These are phyloP conservation scores for Vickermania ingenoplastis DNA, from an alignment of 208 protist species.

Conservation along the genomic window DNA sequence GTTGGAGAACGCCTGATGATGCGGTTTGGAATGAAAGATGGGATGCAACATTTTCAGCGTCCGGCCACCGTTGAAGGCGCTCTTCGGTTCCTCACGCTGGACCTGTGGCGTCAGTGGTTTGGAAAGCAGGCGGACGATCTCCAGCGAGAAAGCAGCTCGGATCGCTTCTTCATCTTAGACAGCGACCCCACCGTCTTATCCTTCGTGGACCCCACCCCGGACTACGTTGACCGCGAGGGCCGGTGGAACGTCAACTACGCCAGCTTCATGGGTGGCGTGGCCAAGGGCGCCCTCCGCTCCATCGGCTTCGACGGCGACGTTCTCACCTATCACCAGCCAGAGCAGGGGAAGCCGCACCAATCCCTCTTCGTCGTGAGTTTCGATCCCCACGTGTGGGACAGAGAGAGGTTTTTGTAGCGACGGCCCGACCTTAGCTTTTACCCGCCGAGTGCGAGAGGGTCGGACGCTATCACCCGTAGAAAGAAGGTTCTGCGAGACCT, in stretches of 20 bases:
- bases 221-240: constrained; percentile 67
- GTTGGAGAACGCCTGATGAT: constrained; percentile 59
- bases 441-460: no score
- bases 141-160: constrained; percentile 70
- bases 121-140: constrained; percentile 60
- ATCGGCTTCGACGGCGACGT: constrained; percentile 76
- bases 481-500: no score
- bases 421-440: no score
- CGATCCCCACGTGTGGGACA: constrained; percentile 67
- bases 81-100: constrained; percentile 58
- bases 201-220: constrained; percentile 55
- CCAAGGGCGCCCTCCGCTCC: constrained; percentile 63
- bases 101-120: constrained; percentile 77
- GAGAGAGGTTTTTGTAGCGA: constrained; percentile 35
- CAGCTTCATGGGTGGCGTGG: constrained; percentile 72
- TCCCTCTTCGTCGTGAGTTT: constrained; percentile 80
- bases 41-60: constrained; percentile 32
- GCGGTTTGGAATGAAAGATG: constrained; percentile 51
- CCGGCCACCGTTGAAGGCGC: constrained; percentile 55
- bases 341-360: constrained; percentile 53
- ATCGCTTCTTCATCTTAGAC: constrained; percentile 77
- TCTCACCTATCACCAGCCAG: constrained; percentile 75
- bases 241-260: constrained; percentile 80
- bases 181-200: constrained; percentile 63
- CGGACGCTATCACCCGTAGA: no score